Evolutionary conservation across 441 rosid genomes (phyloP), one percentile per base, ranked within the genome.

Genomic region (Capsella rubella): DNA sequence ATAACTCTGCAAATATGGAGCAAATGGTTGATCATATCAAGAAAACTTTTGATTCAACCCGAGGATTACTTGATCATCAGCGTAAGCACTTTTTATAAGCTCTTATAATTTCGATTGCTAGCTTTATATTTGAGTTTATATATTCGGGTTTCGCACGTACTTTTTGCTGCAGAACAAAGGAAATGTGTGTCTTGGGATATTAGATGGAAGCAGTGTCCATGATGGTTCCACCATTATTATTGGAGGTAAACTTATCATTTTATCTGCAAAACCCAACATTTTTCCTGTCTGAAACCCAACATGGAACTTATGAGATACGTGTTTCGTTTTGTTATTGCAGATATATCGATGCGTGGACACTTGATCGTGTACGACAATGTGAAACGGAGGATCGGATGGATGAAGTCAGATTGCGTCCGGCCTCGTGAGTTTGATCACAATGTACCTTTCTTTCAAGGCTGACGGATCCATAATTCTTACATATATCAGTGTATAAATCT

Each of bases 21-120:
- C 86, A 90, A 89, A 79, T 94, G 99, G 99, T 83, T 90, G 93
- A 84, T 94, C 31, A 82, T 84, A 62, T 86, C 92, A 59, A 85
- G 76, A 51, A 92, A 84, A 79, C 82, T 89, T 67, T 77, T 39
- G 32, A 84, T 94, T 75, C 89, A 89, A 60, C 97, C 97, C 2
- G 91, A 94, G 75, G 92, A 91, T 68, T 90, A 94, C 85, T 78
- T 92, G 84, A 78, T 90, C 75, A 60, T 88, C 58, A 94, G 85
- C 71, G 99, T 94, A 85, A 86, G 90, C 68, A 69, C 32, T 72
- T 16, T 6, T 35, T 45, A 12, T n/a, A n/a, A 45, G 57, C 18
- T 21, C 43, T 29, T 64, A 42, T 37, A 10, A 56, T 64, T 53
- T 18, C 2, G 0, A 34, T 14, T 60, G 10, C 15, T 11, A 82